A percentile compares a stretch with the other conserved stretches of the same genome.
Evolutionary conservation across 495 filamentous ascomycete species (phyloP).

Genomic region (Daldinia concentrica): DNA sequence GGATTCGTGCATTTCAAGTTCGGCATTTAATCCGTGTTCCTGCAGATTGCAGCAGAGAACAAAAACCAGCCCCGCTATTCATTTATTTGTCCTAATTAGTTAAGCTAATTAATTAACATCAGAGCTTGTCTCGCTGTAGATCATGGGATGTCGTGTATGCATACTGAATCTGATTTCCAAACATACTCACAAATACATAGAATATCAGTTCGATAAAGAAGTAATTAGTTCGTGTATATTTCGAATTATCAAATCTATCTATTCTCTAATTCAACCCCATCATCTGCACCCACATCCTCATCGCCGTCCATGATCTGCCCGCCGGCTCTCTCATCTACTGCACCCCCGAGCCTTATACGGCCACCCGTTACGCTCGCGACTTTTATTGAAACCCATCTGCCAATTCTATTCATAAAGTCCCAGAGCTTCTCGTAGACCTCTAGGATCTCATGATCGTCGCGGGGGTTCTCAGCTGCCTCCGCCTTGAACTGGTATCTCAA

Average conservation of each 20-base stretch:
- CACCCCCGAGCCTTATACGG: conserved; percentile 54
- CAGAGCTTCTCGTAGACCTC: conserved; percentile 74
- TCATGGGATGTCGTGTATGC: background rate
- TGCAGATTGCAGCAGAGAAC: background rate
- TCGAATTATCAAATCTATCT: conserved; percentile 30
- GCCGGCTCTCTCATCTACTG: conserved; percentile 26
- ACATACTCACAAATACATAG: background rate
- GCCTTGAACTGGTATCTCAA: conserved; percentile 97
- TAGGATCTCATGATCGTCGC: conserved; percentile 57
- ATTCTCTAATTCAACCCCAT: conserved; percentile 69
- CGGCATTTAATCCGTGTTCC: background rate
- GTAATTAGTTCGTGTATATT: background rate
- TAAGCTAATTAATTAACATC: too few relatives aligned
- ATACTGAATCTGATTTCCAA: background rate
- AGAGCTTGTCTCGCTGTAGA: background rate
- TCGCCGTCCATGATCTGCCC: conserved; percentile 70
- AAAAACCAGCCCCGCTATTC: background rate
- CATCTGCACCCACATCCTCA: conserved; percentile 61
- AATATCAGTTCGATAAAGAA: background rate
- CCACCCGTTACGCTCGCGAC: conserved; percentile 60
- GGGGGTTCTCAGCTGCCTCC: conserved; percentile 84
- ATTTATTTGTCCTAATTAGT: too few relatives aligned
- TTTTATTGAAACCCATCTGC: conserved; percentile 64
- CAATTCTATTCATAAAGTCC: conserved; percentile 67
- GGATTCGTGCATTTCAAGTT: background rate